Conservation (phyloP, 108 stramenopile genomes). For the Fragilaria radians region DNA sequence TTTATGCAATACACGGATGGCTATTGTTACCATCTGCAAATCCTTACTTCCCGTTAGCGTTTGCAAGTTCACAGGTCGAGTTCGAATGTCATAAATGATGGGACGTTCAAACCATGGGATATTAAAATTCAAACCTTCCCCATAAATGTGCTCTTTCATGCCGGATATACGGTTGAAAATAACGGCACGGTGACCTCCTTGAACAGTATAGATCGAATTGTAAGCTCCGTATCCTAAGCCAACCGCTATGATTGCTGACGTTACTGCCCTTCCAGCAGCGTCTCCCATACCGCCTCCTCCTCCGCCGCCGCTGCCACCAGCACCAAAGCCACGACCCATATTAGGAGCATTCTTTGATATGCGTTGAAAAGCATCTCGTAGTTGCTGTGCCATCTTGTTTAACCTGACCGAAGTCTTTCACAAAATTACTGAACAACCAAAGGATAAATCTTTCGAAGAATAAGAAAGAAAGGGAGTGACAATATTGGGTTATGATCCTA, state of each 20-base stretch:
- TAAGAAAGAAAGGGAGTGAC: no score
- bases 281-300: slow-evolving; percentile 59
- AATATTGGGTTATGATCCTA: no score
- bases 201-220: slow-evolving; percentile 90
- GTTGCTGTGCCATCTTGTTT: slow-evolving; percentile 64
- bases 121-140: slow-evolving; percentile 96
- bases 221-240: slow-evolving; percentile 88
- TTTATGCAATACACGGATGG: slow-evolving; percentile 96
- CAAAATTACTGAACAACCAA: neutral
- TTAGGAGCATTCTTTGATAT: slow-evolving; percentile 74
- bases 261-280: slow-evolving; percentile 65
- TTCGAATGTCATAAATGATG: slow-evolving; percentile 93
- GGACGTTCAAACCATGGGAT: slow-evolving; percentile 99
- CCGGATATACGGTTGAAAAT: slow-evolving; percentile 94
- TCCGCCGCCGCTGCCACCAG: slow-evolving; percentile 48
- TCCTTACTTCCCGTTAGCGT: slow-evolving; percentile 96
- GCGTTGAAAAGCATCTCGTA: slow-evolving; percentile 72
- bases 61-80: slow-evolving; percentile 90
- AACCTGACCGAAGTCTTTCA: neutral
- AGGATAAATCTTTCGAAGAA: no score
- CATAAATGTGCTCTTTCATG: slow-evolving; percentile 82
- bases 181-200: slow-evolving; percentile 97
- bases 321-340: slow-evolving; percentile 11
- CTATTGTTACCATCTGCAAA: slow-evolving; percentile 99
- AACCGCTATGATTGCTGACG: slow-evolving; percentile 63